Evolutionary conservation across 768 basidiomycete genomes (phyloP).

Genomic region (Kwoniella botswanensis): DNA sequence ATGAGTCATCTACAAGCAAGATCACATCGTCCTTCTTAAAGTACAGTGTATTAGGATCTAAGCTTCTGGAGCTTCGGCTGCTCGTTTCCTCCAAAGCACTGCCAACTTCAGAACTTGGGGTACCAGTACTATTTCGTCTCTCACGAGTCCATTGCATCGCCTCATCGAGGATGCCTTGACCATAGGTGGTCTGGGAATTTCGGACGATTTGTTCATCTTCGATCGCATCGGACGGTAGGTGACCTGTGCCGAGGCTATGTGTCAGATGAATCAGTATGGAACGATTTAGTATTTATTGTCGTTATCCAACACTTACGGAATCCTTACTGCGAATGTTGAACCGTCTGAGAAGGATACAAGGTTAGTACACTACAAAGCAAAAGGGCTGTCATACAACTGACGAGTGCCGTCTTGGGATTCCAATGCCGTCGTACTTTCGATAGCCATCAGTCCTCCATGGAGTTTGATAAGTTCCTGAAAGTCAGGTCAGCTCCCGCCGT

Average conservation of each 20-base stretch:
- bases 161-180: slow-evolving; percentile 59
- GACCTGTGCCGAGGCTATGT: slow-evolving; percentile 52
- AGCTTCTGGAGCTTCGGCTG: slow-evolving; percentile 43
- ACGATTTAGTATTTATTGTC: no score
- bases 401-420: slow-evolving; percentile 51
- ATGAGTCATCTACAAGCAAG: slow-evolving; percentile 51
- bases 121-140: slow-evolving; percentile 20
- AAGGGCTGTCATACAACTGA: slow-evolving; percentile 13
- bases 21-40: slow-evolving; percentile 57
- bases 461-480: slow-evolving; percentile 58
- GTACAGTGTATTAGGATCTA: slow-evolving; percentile 58
- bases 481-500: background rate
- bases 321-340: slow-evolving; percentile 55
- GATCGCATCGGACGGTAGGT: slow-evolving; percentile 55
- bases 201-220: slow-evolving; percentile 30
- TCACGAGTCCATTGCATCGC: slow-evolving; percentile 58
- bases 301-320: slow-evolving; percentile 43
- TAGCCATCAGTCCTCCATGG: slow-evolving; percentile 56
- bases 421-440: slow-evolving; percentile 51
- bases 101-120: slow-evolving; percentile 32
- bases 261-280: background rate
- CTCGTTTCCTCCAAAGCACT: slow-evolving; percentile 32
- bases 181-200: slow-evolving; percentile 44
- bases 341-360: slow-evolving; percentile 37
- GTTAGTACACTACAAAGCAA: no score